Evolutionary conservation across 2,329 filamentous ascomycete species (phyloP).

Genomic region (Aspergillus japonicus): DNA sequence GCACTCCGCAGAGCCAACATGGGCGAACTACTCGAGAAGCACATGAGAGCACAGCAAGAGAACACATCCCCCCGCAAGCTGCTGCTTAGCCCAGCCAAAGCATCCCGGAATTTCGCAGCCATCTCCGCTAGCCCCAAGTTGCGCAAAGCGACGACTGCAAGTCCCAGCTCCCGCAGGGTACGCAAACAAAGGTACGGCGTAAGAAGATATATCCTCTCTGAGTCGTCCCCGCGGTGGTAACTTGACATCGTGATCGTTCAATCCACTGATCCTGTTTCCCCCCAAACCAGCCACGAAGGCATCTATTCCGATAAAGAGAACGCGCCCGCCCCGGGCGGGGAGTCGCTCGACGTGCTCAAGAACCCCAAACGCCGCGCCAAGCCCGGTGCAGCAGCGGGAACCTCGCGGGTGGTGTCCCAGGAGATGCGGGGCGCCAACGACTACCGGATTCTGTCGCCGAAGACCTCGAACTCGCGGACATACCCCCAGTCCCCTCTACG

Average conservation of each 20-base stretch:
- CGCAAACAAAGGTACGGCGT: slow-evolving; percentile 33
- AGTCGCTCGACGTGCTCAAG: slow-evolving; percentile 52
- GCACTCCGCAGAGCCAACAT: slow-evolving; percentile 77
- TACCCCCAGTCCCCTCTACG: slow-evolving; percentile 57
- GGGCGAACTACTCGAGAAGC: slow-evolving; percentile 68
- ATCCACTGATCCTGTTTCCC: slow-evolving; percentile 16
- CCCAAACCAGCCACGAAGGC: slow-evolving; percentile 58
- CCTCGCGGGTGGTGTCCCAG: slow-evolving; percentile 44
- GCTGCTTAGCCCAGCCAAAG: slow-evolving; percentile 31
- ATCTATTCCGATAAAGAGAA: slow-evolving; percentile 75
- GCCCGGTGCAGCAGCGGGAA: slow-evolving; percentile 37
- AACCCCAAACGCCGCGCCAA: slow-evolving; percentile 68
- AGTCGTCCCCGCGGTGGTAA: background rate
- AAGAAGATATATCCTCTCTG: background rate
- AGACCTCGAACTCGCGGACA: slow-evolving; percentile 75
- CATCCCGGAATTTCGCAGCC: slow-evolving; percentile 27
- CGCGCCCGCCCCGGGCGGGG: slow-evolving; percentile 36
- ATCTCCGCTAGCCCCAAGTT: slow-evolving; percentile 30
- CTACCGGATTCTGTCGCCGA: slow-evolving; percentile 72
- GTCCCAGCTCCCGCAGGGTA: slow-evolving; percentile 30
- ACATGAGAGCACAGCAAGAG: slow-evolving; percentile 35
- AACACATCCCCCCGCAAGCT: slow-evolving; percentile 33
- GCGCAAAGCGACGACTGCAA: slow-evolving; percentile 29
- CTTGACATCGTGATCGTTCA: background rate
- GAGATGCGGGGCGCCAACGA: slow-evolving; percentile 44